phyloP scores from a whole-genome alignment of 345 rosid genomes.

The Theobroma cacao region DNA sequence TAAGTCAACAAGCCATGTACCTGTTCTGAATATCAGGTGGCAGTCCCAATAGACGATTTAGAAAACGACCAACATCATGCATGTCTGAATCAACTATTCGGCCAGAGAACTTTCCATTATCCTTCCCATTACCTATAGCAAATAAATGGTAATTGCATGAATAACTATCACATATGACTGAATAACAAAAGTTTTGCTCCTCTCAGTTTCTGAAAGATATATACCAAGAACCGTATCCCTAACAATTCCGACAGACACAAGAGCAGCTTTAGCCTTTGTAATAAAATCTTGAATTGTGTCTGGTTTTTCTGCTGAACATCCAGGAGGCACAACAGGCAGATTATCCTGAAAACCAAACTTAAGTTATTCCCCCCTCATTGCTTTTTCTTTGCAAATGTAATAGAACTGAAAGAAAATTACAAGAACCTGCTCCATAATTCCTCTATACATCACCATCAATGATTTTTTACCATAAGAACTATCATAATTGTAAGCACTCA shows the following conservation, averaged over 20 bases:
- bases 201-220: neutral
- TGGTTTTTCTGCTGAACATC: slow-evolving; percentile 84
- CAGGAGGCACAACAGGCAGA: slow-evolving; percentile 93
- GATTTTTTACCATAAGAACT: slow-evolving; percentile 89
- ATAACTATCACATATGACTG: neutral
- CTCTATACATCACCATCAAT: slow-evolving; percentile 90
- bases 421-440: slow-evolving; percentile 91
- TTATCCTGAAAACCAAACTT: slow-evolving; percentile 60
- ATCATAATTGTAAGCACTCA: slow-evolving; percentile 98
- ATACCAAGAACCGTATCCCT: slow-evolving; percentile 84
- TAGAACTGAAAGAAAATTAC: slow-evolving; percentile 11
- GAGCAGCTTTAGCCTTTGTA: slow-evolving; percentile 90
- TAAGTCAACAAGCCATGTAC: slow-evolving; percentile 34
- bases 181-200: neutral
- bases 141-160: slow-evolving; percentile 12
- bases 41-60: slow-evolving; percentile 90
- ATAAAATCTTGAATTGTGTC: slow-evolving; percentile 81
- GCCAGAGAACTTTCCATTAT: slow-evolving; percentile 74
- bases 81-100: slow-evolving; percentile 98
- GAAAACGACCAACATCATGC: slow-evolving; percentile 96
- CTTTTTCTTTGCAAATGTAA: slow-evolving; percentile 2
- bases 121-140: slow-evolving; percentile 79
- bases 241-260: slow-evolving; percentile 96
- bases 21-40: slow-evolving; percentile 98
- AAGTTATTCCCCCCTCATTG: slow-evolving; percentile 17